Evolutionary conservation across 345 rosid species (phyloP), one percentile per base, ranked within the genome.

Genomic region (Mercurialis annua): DNA sequence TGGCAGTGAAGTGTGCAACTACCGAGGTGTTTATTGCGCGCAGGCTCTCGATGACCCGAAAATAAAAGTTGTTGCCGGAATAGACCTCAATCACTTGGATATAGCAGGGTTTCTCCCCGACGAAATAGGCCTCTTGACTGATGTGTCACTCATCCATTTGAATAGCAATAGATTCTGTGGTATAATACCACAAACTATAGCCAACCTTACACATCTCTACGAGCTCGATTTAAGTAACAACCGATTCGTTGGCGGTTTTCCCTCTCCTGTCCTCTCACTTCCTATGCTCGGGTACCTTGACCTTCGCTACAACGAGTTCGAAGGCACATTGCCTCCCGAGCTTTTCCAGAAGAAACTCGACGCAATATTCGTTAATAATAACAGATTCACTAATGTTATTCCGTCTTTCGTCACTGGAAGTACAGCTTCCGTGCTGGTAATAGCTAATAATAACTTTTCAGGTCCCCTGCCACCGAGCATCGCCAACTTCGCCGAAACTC

Each of bases 171-270:
- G 97, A 18, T 88, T 90, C 63, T 90, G 98, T n/a, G 98, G 98
- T 12, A 75, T 86, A 68, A 71, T 92, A 70, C 98, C 98, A 27
- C 75, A 50, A 48, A 73, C 82, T 21, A 46, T 90, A 44, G 60
- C 93, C 50, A 83, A 87, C 44, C 85, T 90, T n/a, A 62, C 90
- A 0, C 80, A 86, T 66, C 86, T 90, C 65, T 80, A 65, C 49
- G 98, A 92, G 84, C 93, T 92, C 21, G 97, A 92, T 74, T 73
- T 92, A 30, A 92, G 98, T 50, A 90, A 88, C 74, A 92, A 92
- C 81, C 73, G 98, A 64, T 92, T 92, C 20, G 96, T 90, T 5
- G 97, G 97, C 36, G 83, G 85, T 56, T 92, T 92, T 51, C 98
- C 97, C 1, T 66, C 67, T 1, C 83, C 78, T 0, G 89, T 90